These are phyloP conservation scores for Aspergillus hortae DNA, from an alignment of 2,329 filamentous ascomycete genomes.

Conservation along the genomic window DNA sequence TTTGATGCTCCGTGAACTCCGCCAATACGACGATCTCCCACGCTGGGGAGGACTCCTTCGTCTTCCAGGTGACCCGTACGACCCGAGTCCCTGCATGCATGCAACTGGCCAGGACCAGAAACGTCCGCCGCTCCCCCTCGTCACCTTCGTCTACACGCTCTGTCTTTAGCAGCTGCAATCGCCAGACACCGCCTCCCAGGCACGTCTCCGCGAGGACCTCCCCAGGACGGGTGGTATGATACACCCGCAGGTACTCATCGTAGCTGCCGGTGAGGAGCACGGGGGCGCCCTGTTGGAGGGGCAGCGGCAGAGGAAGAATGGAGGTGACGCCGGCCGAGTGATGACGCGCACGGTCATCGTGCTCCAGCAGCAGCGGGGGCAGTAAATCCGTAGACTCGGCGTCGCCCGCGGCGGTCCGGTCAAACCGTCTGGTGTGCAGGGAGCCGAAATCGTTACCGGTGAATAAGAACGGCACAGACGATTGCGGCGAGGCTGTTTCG, in stretches of 20 bases:
- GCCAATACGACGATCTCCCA: slow-evolving; percentile 65
- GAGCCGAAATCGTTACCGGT: slow-evolving; percentile 40
- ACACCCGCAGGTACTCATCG: slow-evolving; percentile 75
- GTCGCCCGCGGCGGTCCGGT: neutral
- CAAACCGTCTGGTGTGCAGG: slow-evolving; percentile 30
- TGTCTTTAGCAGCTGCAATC: slow-evolving; percentile 58
- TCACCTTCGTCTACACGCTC: neutral
- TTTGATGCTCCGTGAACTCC: slow-evolving; percentile 79
- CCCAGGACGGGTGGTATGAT: slow-evolving; percentile 35
- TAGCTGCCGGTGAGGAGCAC: slow-evolving; percentile 85
- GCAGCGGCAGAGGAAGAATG: slow-evolving; percentile 65
- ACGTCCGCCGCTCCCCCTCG: slow-evolving; percentile 19
- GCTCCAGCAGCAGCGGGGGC: slow-evolving; percentile 17
- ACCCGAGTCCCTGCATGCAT: slow-evolving; percentile 86
- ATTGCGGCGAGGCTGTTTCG: neutral
- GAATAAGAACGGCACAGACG: slow-evolving; percentile 27
- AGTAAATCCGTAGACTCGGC: slow-evolving; percentile 7
- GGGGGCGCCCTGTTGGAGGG: slow-evolving; percentile 42
- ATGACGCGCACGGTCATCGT: slow-evolving; percentile 50
- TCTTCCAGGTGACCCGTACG: slow-evolving; percentile 40
- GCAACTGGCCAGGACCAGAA: slow-evolving; percentile 74
- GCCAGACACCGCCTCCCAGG: slow-evolving; percentile 82
- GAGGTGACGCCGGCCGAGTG: slow-evolving; percentile 85
- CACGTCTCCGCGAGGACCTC: slow-evolving; percentile 61
- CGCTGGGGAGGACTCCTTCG: slow-evolving; percentile 36